Conservation (phyloP, 2,329 filamentous ascomycete species). For the Paecilomyces fulvus region DNA sequence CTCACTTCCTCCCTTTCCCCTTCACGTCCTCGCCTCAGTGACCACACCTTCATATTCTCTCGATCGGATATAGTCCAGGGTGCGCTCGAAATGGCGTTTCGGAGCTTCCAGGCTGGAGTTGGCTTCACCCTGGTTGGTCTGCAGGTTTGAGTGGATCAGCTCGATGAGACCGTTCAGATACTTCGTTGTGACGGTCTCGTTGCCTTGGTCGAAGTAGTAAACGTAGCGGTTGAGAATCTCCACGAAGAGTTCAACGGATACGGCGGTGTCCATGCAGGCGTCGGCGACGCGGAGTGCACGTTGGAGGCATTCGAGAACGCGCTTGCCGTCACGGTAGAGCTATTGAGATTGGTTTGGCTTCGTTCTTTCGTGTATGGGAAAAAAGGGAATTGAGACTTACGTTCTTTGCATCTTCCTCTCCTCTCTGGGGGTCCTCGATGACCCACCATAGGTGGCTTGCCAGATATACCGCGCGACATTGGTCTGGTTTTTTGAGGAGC, state of each 20-base stretch:
- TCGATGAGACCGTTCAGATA: slow-evolving; percentile 98
- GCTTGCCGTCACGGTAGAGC: slow-evolving; percentile 96
- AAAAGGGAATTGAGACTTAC: slow-evolving; percentile 44
- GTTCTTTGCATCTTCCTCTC: slow-evolving; percentile 71
- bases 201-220: slow-evolving; percentile 99
- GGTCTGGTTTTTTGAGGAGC: slow-evolving; percentile 92
- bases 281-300: slow-evolving; percentile 91
- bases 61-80: slow-evolving; percentile 83
- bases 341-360: slow-evolving; percentile 30
- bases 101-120: slow-evolving; percentile 78
- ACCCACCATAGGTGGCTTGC: slow-evolving; percentile 98
- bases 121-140: slow-evolving; percentile 59
- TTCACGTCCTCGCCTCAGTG: slow-evolving; percentile 49
- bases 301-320: slow-evolving; percentile 92
- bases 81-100: slow-evolving; percentile 88
- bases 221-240: slow-evolving; percentile 98
- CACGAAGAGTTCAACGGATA: slow-evolving; percentile 95
- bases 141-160: slow-evolving; percentile 92
- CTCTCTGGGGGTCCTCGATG: slow-evolving; percentile 66
- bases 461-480: slow-evolving; percentile 92
- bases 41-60: slow-evolving; percentile 91
- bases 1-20: not conserved
- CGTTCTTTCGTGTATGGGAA: not conserved
- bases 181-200: slow-evolving; percentile 96
- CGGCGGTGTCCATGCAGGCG: slow-evolving; percentile 96